Percentiles rank a stretch among this genome's conserved stretches.
Conservation (phyloP, 2,329 filamentous ascomycete genomes). For the Pleochaeta shiraiana region DNA sequence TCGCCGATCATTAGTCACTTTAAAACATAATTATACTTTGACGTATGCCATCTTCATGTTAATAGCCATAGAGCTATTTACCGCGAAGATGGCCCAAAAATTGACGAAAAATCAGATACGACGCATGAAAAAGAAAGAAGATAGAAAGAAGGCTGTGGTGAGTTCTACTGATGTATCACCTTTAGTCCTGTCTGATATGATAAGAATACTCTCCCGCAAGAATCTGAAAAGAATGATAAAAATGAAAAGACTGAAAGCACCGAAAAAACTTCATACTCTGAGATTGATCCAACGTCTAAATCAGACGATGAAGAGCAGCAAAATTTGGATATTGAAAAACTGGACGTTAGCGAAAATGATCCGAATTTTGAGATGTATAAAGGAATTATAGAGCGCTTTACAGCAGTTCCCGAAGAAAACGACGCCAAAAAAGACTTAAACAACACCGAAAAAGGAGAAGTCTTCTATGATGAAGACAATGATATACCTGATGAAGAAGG, state of each 20-base stretch:
- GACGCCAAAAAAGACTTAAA: conserved; percentile 41
- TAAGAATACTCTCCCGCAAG: too few species aligned
- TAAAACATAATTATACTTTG: too few species aligned
- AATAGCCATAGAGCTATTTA: too few species aligned
- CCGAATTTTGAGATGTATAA: conserved; percentile 70
- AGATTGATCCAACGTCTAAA: conserved; percentile 18
- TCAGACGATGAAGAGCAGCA: conserved; percentile 16
- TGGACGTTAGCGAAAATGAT: conserved; percentile 40
- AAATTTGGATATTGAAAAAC: conserved; percentile 24
- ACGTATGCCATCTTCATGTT: too few species aligned
- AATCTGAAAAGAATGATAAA: too few species aligned
- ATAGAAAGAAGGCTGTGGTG: conserved; percentile 44
- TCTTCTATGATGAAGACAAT: conserved; percentile 66
- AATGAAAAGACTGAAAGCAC: too few species aligned
- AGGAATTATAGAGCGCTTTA: conserved; percentile 62
- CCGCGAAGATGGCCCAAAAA: conserved; percentile 40
- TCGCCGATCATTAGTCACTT: too few species aligned
- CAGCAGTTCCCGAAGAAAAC: conserved; percentile 39
- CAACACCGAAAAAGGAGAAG: conserved; percentile 56
- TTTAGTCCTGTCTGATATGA: too few species aligned
- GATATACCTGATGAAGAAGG: conserved; percentile 76
- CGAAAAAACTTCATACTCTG: conserved; percentile 18
- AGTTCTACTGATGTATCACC: too few species aligned
- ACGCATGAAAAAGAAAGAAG: conserved; percentile 84
- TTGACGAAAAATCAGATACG: conserved; percentile 88